Evolutionary conservation across 805 yeast genomes (phyloP), one percentile per base, ranked within the genome.

Genomic region (Nakazawaea pomicola): DNA sequence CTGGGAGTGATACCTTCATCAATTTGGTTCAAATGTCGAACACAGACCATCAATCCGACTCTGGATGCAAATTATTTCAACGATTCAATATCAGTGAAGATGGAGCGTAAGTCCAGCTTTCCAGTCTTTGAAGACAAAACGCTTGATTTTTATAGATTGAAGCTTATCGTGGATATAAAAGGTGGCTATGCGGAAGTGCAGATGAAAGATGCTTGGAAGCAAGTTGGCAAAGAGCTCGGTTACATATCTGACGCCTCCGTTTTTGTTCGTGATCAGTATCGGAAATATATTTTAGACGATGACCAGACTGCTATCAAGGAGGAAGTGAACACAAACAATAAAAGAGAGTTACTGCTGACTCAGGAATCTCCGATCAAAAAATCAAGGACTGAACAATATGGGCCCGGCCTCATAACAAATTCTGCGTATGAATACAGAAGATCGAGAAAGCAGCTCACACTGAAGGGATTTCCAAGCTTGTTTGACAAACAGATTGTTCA

Each of bases 151-250:
- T 84, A 68, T 56, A 65, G 75, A 31, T 58, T 85, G 29, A 70
- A 74, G 49, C 63, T 71, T 29, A 67, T 76, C 11, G 93, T 86
- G 1, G 63, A 70, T 15, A 54, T 73, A 14, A 65, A 83, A 45
- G 93, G 93, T 15, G 95, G 95, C 0, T 79, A 68, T 54, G 66
- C 68, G 9, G 67, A 60, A 9, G 89, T 86, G n/a, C 74, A 83
- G 34, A 58, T 70, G 41, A 72, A 72, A 42, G 83, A 83, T 52
- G 65, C 76, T 34, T 87, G 95, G 96, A 88, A 88, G 1, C 88
- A 83, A 53, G 73, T 87, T 8, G 91, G 91, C 11, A 67, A 89
- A 41, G 95, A 85, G 50, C 61, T 87, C 37, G 95, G 95, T 0
- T 83, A 80, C 55, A 72, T 77, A 12, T 12, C 11, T 21, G 28